Evolutionary conservation across 768 basidiomycete species (phyloP).

Genomic region (Suillus hirtellus): DNA sequence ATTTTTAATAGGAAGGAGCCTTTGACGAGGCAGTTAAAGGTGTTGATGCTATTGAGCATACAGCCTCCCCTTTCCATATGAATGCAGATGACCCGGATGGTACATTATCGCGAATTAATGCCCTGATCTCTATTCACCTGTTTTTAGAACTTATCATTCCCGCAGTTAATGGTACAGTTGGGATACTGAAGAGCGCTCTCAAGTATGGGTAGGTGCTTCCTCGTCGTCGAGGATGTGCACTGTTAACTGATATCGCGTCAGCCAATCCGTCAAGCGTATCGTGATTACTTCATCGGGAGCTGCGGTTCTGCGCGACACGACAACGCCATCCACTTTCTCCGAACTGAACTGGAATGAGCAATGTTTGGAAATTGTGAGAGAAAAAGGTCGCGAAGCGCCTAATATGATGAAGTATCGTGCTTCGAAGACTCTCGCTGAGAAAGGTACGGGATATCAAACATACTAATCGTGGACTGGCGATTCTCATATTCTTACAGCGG

Average conservation of each 20-base stretch:
- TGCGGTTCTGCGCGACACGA: conserved; percentile 37
- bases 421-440: conserved; percentile 67
- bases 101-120: conserved; percentile 9
- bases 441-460: conserved; percentile 33
- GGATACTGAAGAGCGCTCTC: conserved; percentile 58
- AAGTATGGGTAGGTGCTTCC: conserved; percentile 47
- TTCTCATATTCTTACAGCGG: conserved; percentile 30
- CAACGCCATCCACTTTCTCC: conserved; percentile 34
- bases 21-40: conserved; percentile 81
- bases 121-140: neutral
- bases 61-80: conserved; percentile 61
- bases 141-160: conserved; percentile 61
- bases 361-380: conserved; percentile 37
- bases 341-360: conserved; percentile 66
- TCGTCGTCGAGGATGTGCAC: too few relatives aligned
- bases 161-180: conserved; percentile 69
- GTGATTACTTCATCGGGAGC: conserved; percentile 68
- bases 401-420: conserved; percentile 49
- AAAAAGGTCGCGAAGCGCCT: conserved; percentile 47
- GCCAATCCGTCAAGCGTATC: conserved; percentile 59
- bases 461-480: neutral
- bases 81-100: conserved; percentile 47
- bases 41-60: conserved; percentile 71
- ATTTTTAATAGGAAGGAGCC: conserved; percentile 48
- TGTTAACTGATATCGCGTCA: conserved; percentile 13